Percentiles rank a stretch among this genome's conserved stretches.
Conservation (phyloP, 305 asterid genomes). For the Fraxinus albicans region DNA sequence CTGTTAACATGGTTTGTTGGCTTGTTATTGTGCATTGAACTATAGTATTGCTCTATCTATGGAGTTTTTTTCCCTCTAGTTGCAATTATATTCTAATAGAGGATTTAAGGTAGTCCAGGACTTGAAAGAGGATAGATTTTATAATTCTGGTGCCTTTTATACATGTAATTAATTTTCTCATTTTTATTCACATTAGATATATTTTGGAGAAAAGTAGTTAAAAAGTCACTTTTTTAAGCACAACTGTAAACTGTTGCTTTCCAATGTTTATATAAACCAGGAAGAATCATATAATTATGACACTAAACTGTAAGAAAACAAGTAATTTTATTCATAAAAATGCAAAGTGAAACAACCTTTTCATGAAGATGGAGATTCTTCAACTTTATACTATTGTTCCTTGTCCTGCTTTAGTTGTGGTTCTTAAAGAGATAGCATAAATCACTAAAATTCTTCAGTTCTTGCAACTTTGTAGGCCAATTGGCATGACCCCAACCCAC, state of each 20-base stretch:
- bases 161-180: background rate
- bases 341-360: background rate
- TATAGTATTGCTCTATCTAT: background rate
- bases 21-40: background rate
- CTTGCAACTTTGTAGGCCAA: slow-evolving; percentile 9
- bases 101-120: background rate
- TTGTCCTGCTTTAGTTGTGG: background rate
- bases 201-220: background rate
- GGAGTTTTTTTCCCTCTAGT: background rate
- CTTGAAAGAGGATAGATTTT: background rate
- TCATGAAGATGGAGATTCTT: background rate
- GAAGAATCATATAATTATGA: background rate
- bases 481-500: background rate
- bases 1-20: background rate
- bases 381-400: background rate
- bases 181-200: background rate
- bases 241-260: background rate
- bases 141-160: background rate
- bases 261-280: background rate
- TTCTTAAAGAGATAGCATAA: background rate
- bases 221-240: background rate
- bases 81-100: background rate
- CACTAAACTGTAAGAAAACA: background rate
- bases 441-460: background rate
- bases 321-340: background rate